Conservation (phyloP, 2,329 filamentous ascomycete genomes). For the Pseudocercospora pini-densiflorae region DNA sequence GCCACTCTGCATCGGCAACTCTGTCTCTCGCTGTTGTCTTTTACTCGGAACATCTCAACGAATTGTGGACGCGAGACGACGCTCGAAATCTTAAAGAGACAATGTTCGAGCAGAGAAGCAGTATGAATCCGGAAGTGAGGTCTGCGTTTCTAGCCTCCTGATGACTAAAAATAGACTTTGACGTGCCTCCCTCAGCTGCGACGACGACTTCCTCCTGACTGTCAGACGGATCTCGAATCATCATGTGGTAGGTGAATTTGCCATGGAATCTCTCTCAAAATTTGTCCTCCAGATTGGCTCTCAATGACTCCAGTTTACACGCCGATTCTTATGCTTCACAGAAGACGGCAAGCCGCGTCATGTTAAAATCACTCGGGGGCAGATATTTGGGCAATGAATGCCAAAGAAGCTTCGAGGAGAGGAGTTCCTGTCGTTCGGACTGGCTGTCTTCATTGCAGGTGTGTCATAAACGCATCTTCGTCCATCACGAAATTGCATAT, state of each 20-base stretch:
- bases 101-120: background rate
- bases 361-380: background rate
- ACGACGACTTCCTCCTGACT: background rate
- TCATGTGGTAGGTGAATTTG: background rate
- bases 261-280: background rate
- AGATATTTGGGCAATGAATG: background rate
- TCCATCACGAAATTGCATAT: background rate
- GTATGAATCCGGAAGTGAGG: background rate
- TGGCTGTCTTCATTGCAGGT: conserved; percentile 8
- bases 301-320: background rate
- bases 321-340: background rate
- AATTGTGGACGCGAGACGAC: background rate
- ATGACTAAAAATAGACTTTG: conserved; percentile 5
- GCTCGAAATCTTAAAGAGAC: background rate
- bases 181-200: background rate
- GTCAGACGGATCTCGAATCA: background rate
- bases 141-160: background rate
- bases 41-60: background rate
- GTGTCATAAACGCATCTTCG: background rate
- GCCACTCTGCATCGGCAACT: background rate
- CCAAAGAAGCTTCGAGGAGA: background rate
- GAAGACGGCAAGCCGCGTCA: background rate
- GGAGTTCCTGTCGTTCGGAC: background rate
- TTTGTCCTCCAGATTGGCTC: background rate
- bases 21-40: background rate